These are phyloP conservation scores for Pachyrhizus erosus DNA, from an alignment of 306 rosid species.

Conservation along the genomic window DNA sequence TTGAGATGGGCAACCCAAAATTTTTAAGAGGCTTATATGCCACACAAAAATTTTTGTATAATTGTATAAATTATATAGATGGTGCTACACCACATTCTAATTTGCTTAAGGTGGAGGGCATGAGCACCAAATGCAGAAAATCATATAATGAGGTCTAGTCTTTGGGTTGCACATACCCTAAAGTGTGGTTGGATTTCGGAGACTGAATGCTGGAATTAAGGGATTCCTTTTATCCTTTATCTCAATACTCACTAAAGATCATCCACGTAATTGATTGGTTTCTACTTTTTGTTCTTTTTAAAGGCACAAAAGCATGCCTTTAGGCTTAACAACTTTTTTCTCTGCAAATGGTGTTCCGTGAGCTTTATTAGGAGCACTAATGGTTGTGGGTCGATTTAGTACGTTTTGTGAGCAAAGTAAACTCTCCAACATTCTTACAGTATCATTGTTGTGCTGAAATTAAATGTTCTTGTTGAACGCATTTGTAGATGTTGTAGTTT, in stretches of 20 bases:
- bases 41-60: slow-evolving; percentile 33
- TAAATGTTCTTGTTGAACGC: background rate
- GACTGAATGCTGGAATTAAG: slow-evolving; percentile 43
- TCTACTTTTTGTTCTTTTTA: slow-evolving; percentile 45
- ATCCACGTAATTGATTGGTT: slow-evolving; percentile 32
- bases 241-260: slow-evolving; percentile 17
- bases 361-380: slow-evolving; percentile 40
- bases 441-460: background rate
- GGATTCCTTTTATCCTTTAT: slow-evolving; percentile 42
- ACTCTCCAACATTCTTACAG: background rate
- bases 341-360: slow-evolving; percentile 34
- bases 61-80: slow-evolving; percentile 31
- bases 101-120: slow-evolving; percentile 42
- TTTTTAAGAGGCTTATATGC: background rate
- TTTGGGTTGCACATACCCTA: slow-evolving; percentile 43
- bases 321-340: slow-evolving; percentile 12
- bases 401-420: background rate
- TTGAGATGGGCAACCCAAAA: background rate
- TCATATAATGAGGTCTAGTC: slow-evolving; percentile 45
- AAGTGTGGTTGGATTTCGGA: slow-evolving; percentile 40
- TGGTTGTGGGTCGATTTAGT: slow-evolving; percentile 8
- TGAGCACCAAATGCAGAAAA: slow-evolving; percentile 36
- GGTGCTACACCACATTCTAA: slow-evolving; percentile 3
- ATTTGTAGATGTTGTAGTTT: background rate
- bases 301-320: slow-evolving; percentile 30